Conservation (phyloP, 495 filamentous ascomycete species). For the Podospora fimiseda region DNA sequence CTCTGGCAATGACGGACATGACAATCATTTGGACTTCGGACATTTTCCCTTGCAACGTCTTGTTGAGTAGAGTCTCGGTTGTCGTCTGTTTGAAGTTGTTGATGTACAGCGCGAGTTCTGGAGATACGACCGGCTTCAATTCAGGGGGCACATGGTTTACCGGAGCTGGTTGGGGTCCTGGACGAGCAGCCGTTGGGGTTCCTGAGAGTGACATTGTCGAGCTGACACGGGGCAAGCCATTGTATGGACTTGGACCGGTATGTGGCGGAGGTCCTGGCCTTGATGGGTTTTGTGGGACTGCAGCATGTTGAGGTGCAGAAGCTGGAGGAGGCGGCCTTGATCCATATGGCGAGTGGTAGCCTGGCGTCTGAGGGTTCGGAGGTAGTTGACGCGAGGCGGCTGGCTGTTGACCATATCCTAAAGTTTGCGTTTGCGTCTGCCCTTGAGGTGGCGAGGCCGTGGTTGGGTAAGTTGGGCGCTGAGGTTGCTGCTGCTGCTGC, state of each 20-base stretch:
- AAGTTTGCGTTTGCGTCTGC: conserved; percentile 29
- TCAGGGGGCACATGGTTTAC: conserved; percentile 5
- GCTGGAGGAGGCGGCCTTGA: conserved; percentile 28
- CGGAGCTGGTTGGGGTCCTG: conserved; percentile 7
- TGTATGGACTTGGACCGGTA: conserved; percentile 8
- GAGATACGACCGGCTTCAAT: conserved; percentile 24
- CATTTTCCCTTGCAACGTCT: conserved; percentile 17
- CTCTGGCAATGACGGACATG: conserved; percentile 31
- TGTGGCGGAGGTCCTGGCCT: conserved; percentile 11
- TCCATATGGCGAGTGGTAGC: conserved; percentile 41
- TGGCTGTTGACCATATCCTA: conserved; percentile 24
- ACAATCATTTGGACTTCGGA: conserved; percentile 19
- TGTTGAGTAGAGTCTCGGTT: conserved; percentile 18
- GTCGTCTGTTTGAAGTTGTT: conserved; percentile 27
- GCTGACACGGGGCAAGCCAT: conserved; percentile 18
- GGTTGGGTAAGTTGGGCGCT: conserved; percentile 27
- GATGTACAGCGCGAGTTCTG: conserved; percentile 20
- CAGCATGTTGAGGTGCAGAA: conserved; percentile 13
- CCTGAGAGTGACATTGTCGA: conserved; percentile 5
- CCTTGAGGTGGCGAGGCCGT: conserved; percentile 25
- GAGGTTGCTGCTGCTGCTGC: conserved; percentile 13
- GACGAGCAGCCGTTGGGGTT: conserved; percentile 2
- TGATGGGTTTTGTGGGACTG: conserved; percentile 13
- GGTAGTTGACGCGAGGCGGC: conserved; percentile 25
- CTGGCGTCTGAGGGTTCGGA: conserved; percentile 26